These are phyloP conservation scores for Penicillium daleae DNA, from an alignment of 495 filamentous ascomycete species.

Conservation along the genomic window DNA sequence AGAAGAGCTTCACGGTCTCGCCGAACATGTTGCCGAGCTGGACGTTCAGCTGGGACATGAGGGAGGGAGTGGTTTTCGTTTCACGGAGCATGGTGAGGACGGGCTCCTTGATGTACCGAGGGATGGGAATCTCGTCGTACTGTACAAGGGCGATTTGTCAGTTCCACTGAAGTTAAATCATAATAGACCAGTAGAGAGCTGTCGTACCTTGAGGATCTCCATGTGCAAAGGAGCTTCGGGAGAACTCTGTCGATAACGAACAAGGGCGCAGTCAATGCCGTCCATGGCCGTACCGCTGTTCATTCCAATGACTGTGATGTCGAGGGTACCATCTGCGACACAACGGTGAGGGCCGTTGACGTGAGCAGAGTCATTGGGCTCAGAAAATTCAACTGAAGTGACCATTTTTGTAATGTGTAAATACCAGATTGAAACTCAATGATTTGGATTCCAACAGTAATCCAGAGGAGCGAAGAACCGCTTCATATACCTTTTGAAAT, in stretches of 20 bases:
- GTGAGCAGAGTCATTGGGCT: constrained; percentile 17
- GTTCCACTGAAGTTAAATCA: constrained; percentile 9
- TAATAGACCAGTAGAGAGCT: constrained; percentile 44
- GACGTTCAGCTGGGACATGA: constrained; percentile 52
- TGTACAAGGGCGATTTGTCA: constrained; percentile 13
- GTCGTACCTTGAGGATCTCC: constrained; percentile 35
- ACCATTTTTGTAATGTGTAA: constrained; percentile 12
- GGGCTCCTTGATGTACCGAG: constrained; percentile 52
- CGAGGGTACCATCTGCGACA: constrained; percentile 34
- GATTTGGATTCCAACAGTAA: constrained; percentile 7
- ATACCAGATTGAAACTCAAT: constrained; percentile 5
- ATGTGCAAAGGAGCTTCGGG: constrained; percentile 49
- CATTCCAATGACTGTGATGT: constrained; percentile 46
- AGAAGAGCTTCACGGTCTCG: constrained; percentile 45
- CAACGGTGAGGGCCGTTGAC: constrained; percentile 12
- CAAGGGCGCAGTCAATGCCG: constrained; percentile 51
- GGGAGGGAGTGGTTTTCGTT: constrained; percentile 49
- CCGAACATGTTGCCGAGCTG: constrained; percentile 50
- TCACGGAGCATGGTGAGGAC: constrained; percentile 53
- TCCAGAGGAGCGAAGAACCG: constrained; percentile 13
- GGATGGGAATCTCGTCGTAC: constrained; percentile 41
- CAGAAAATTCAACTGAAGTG: constrained; percentile 12
- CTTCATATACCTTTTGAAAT: constrained; percentile 14
- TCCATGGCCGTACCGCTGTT: constrained; percentile 48
- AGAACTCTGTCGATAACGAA: constrained; percentile 46